Evolutionary conservation across 2,329 filamentous ascomycete species (phyloP).

Genomic region (Botrytis squamosa): DNA sequence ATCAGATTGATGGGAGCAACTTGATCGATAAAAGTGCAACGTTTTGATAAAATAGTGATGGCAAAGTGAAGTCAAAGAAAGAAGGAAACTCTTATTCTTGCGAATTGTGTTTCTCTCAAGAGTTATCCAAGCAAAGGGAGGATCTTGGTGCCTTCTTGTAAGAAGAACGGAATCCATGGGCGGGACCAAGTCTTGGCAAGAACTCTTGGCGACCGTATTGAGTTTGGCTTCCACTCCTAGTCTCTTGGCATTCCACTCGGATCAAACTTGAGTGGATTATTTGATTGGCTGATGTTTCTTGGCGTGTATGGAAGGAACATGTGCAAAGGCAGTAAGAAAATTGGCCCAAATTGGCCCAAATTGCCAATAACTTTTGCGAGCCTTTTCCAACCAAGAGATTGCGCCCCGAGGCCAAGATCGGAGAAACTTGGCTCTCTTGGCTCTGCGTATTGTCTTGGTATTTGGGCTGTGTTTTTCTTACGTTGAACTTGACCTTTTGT

Average conservation of each 20-base stretch:
- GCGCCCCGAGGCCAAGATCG: constrained; percentile 23
- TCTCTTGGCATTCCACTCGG: constrained; percentile 16
- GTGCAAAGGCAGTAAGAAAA: not conserved
- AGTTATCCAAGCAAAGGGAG: constrained; percentile 7
- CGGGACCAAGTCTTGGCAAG: constrained; percentile 6
- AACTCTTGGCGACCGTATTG: not conserved
- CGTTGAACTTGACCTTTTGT: not conserved
- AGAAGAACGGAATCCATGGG: constrained; percentile 11
- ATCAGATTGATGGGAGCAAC: not conserved
- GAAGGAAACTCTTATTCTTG: not conserved
- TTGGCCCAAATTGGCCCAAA: not conserved
- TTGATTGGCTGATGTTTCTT: constrained; percentile 1
- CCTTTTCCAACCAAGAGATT: constrained; percentile 16
- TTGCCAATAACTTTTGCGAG: not conserved
- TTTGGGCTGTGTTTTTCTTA: constrained; percentile 14
- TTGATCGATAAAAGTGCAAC: not conserved
- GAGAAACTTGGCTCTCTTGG: constrained; percentile 22
- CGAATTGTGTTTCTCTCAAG: not conserved
- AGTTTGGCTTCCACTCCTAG: constrained; percentile 13
- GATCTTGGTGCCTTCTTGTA: constrained; percentile 20
- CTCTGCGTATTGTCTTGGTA: constrained; percentile 10
- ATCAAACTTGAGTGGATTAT: constrained; percentile 3
- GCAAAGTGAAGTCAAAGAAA: not conserved
- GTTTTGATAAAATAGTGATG: not conserved
- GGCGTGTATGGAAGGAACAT: constrained; percentile 12